phyloP scores from a whole-genome alignment of 495 filamentous ascomycete species.

The Aspergillus coremiiformis region DNA sequence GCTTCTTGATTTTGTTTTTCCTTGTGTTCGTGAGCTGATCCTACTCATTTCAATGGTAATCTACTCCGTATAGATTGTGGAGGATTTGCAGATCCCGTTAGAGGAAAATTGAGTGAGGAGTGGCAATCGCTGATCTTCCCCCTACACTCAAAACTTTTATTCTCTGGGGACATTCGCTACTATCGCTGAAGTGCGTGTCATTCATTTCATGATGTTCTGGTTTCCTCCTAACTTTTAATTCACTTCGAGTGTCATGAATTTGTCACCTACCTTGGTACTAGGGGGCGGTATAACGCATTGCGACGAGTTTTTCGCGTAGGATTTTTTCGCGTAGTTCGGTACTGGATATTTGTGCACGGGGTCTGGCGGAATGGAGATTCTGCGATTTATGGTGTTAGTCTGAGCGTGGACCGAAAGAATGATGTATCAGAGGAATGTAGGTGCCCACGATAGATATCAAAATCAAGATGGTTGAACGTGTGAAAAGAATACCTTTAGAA shows the following conservation, averaged over 20 bases:
- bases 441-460: not conserved
- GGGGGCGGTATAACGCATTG: conserved; percentile 31
- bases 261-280: conserved; percentile 24
- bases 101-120: not conserved
- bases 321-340: conserved; percentile 59
- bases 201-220: not conserved
- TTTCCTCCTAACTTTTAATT: not conserved
- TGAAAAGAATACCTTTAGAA: conserved; percentile 11
- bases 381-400: conserved; percentile 11
- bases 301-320: conserved; percentile 60
- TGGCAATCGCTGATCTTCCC: not conserved
- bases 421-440: not conserved
- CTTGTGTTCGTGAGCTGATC: not conserved
- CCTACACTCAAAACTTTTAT: not conserved
- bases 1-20: not conserved
- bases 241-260: conserved; percentile 1
- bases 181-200: not conserved
- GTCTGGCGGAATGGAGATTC: not conserved
- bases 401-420: not conserved
- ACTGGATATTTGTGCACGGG: conserved; percentile 25
- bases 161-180: not conserved
- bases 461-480: not conserved
- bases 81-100: not conserved
- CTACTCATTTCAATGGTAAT: not conserved
- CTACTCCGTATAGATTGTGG: not conserved